Evolutionary conservation across 1,284 basidiomycete genomes (phyloP).

Genomic region (Ustilago hordei): DNA sequence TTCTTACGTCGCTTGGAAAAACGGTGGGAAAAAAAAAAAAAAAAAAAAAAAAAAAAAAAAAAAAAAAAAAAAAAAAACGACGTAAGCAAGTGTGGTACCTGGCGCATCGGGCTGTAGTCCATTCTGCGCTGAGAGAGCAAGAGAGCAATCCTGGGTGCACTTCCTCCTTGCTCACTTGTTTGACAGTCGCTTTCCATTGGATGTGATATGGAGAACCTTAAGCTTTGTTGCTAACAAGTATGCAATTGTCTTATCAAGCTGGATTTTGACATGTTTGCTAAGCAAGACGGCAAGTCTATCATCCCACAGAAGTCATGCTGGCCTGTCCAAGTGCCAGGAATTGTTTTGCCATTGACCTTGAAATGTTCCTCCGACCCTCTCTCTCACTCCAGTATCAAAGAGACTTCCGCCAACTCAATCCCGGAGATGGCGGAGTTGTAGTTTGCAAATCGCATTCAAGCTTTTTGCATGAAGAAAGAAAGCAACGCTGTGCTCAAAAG

Average conservation of each 20-base stretch:
- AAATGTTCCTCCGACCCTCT: neutral
- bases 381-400: neutral
- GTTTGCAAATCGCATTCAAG: too few relatives aligned
- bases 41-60: too few relatives aligned
- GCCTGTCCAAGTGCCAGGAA: neutral
- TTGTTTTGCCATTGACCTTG: neutral
- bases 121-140: neutral
- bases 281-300: conserved; percentile 4
- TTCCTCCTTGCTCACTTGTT: neutral
- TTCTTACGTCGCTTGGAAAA: neutral
- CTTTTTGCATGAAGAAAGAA: too few relatives aligned
- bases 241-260: neutral
- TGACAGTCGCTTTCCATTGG: conserved; percentile 1
- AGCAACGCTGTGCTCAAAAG: neutral
- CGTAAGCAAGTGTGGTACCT: neutral
- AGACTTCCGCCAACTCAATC: neutral
- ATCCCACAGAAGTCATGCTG: conserved; percentile 5
- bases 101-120: neutral
- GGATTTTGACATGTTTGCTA: conserved; percentile 1
- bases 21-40: neutral
- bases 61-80: too few relatives aligned
- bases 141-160: neutral
- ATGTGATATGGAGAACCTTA: neutral
- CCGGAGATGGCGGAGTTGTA: too few relatives aligned
- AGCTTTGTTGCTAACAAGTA: neutral